A percentile compares a stretch with the other conserved stretches of the same genome.
Conservation (phyloP, 2,329 filamentous ascomycete genomes). For the Cryoendolithus antarcticus region DNA sequence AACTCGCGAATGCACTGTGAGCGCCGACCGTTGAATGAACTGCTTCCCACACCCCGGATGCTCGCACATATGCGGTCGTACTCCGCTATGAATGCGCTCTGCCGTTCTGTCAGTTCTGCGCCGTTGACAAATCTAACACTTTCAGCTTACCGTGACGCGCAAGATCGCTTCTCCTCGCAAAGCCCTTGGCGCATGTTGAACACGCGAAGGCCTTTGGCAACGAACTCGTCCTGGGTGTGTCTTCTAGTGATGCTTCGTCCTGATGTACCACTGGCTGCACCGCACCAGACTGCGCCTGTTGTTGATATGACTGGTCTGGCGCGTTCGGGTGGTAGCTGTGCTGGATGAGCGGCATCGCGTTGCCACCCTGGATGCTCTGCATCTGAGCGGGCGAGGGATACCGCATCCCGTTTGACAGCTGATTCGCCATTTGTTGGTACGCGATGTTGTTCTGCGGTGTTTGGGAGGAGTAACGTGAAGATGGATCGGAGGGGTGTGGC, state of each 20-base stretch:
- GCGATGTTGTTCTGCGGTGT: constrained; percentile 37
- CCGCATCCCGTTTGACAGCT: constrained; percentile 38
- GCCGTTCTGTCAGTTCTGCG: constrained; percentile 18
- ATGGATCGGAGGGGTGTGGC: constrained; percentile 42
- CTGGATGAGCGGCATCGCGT: constrained; percentile 39
- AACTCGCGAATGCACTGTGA: constrained; percentile 90
- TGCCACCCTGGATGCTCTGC: constrained; percentile 21
- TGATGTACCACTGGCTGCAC: constrained; percentile 21
- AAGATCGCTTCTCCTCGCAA: constrained; percentile 85
- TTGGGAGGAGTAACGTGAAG: constrained; percentile 46
- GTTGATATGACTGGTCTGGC: constrained; percentile 31
- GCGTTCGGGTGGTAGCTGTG: constrained; percentile 41
- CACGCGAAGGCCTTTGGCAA: constrained; percentile 74
- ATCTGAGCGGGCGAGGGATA: constrained; percentile 43
- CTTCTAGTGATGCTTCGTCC: constrained; percentile 25
- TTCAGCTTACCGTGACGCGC: constrained; percentile 74
- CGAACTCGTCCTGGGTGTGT: constrained; percentile 23
- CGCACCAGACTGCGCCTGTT: constrained; percentile 21
- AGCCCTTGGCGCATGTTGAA: constrained; percentile 79
- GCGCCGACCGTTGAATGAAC: constrained; percentile 90
- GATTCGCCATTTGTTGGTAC: constrained; percentile 36
- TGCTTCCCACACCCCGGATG: constrained; percentile 81
- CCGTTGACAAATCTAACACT: not conserved
- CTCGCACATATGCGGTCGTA: constrained; percentile 86
- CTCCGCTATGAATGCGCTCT: constrained; percentile 93